Conservation (phyloP, 345 rosid species). For the Alliaria petiolata region DNA sequence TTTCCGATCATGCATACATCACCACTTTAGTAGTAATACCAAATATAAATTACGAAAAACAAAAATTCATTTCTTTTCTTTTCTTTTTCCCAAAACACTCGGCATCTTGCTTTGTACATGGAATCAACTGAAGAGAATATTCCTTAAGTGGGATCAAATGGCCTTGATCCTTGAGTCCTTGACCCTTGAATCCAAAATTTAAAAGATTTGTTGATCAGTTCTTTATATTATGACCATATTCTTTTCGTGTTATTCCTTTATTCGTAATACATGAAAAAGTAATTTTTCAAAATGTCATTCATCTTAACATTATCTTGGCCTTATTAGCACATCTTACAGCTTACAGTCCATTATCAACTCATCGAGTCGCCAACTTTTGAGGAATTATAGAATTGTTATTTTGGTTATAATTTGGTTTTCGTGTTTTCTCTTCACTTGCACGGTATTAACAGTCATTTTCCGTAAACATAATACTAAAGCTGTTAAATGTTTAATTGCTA, state of each 20-base stretch:
- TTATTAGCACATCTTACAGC: no score
- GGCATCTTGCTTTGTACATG: constrained; percentile 28
- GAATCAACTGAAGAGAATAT: constrained; percentile 27
- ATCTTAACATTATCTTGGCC: neutral
- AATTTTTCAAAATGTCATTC: neutral
- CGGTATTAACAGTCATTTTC: neutral
- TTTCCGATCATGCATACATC: constrained; percentile 26
- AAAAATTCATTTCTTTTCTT: constrained; percentile 8
- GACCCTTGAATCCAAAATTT: constrained; percentile 10
- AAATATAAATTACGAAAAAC: constrained; percentile 18
- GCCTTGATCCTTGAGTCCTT: constrained; percentile 4
- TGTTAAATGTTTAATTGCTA: neutral
- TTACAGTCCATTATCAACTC: no score
- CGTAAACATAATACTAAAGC: neutral
- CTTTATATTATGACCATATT: neutral
- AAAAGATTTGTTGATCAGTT: neutral
- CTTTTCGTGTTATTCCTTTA: neutral
- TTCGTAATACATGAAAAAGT: neutral
- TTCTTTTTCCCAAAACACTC: neutral
- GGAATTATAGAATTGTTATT: no score
- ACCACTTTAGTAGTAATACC: constrained; percentile 36
- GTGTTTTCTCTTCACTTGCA: neutral
- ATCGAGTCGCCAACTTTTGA: no score
- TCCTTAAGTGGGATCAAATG: constrained; percentile 20
- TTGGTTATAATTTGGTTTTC: neutral